These are phyloP conservation scores for Rosa multiflora DNA, from an alignment of 306 rosid genomes.

Conservation along the genomic window DNA sequence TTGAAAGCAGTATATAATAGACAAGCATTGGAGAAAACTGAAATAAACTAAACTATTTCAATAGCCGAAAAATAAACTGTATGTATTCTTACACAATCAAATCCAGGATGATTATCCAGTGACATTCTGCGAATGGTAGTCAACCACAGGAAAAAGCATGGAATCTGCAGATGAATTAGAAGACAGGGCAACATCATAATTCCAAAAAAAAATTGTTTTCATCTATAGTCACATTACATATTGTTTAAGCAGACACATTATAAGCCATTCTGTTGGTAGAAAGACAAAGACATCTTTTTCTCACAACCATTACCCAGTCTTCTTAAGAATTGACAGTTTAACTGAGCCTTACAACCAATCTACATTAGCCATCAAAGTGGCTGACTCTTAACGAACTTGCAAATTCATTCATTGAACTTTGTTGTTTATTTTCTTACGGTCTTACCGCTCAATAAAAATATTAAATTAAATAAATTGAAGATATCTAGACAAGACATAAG, in stretches of 20 bases:
- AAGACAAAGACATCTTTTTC: background rate
- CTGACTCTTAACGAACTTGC: background rate
- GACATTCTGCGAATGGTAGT: conserved; percentile 82
- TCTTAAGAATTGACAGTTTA: background rate
- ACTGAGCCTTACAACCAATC: background rate
- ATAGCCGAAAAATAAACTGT: background rate
- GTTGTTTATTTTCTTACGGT: background rate
- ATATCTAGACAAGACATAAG: background rate
- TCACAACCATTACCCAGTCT: background rate
- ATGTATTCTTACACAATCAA: conserved; percentile 59
- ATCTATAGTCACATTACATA: background rate
- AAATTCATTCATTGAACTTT: too few species aligned
- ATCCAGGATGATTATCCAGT: conserved; percentile 74
- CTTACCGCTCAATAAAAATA: background rate
- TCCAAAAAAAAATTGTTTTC: background rate
- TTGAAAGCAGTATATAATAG: background rate
- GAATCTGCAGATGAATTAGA: conserved; percentile 55
- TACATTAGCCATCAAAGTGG: background rate
- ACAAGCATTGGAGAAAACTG: background rate
- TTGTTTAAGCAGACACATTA: background rate
- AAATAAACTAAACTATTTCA: conserved; percentile 6
- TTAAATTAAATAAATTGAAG: background rate
- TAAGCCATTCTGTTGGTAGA: background rate
- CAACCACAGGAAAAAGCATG: conserved; percentile 91
- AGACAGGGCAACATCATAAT: conserved; percentile 13